Percentiles rank a stretch among this genome's conserved stretches.
phyloP scores from a whole-genome alignment of 768 basidiomycete species.

The Podaxis carcinomalis region DNA sequence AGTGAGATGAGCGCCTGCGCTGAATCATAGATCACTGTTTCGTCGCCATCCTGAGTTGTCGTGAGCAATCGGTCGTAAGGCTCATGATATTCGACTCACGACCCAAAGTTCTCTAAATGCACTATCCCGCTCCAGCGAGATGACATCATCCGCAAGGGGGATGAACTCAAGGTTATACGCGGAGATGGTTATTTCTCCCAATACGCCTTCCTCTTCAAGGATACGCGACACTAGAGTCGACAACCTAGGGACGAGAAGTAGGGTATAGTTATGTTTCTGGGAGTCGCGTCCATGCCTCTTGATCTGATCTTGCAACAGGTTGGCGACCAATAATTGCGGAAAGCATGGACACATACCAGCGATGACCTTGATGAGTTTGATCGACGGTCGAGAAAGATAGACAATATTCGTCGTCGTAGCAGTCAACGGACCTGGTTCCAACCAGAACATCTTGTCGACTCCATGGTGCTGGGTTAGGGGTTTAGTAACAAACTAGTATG shows the following conservation, averaged over 20 bases:
- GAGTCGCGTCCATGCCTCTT: slow-evolving; percentile 70
- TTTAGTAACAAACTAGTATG: background rate
- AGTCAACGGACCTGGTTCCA: slow-evolving; percentile 82
- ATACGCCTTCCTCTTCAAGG: slow-evolving; percentile 94
- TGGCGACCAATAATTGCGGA: slow-evolving; percentile 15
- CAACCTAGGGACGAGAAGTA: slow-evolving; percentile 82
- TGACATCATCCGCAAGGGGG: slow-evolving; percentile 87
- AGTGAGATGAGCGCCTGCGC: slow-evolving; percentile 80
- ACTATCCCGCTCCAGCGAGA: slow-evolving; percentile 83
- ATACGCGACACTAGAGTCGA: slow-evolving; percentile 85
- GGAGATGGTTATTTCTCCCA: slow-evolving; percentile 87
- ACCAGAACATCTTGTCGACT: slow-evolving; percentile 99
- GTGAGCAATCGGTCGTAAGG: slow-evolving; percentile 12
- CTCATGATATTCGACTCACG: slow-evolving; percentile 44
- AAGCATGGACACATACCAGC: slow-evolving; percentile 62
- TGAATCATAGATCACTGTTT: slow-evolving; percentile 85
- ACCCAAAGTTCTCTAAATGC: slow-evolving; percentile 90
- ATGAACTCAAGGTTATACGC: slow-evolving; percentile 93
- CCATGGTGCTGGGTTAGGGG: slow-evolving; percentile 77
- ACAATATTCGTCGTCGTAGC: slow-evolving; percentile 86
- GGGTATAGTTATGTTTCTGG: slow-evolving; percentile 77
- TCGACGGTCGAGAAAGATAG: slow-evolving; percentile 86
- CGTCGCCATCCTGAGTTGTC: slow-evolving; percentile 77
- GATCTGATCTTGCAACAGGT: slow-evolving; percentile 74
- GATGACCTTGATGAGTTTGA: slow-evolving; percentile 83